Evolutionary conservation across 352 stramenopile species (phyloP).

Genomic region (Globisporangium lucens): DNA sequence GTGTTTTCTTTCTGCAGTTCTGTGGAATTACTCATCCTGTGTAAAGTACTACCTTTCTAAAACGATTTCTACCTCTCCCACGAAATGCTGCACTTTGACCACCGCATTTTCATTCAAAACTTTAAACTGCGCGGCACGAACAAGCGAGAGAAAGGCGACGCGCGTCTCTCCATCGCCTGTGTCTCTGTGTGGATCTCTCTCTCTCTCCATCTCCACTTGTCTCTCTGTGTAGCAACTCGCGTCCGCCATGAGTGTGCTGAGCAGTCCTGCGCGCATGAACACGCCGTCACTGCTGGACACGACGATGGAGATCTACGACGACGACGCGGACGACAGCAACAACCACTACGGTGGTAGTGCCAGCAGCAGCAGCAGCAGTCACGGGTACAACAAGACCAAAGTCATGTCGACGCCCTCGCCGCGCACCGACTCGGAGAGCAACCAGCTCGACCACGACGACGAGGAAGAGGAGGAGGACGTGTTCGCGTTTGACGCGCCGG

Average conservation of each 20-base stretch:
- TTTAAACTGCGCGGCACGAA: neutral
- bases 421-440: conserved; percentile 16
- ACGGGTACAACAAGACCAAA: neutral
- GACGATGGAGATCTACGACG: conserved; percentile 35
- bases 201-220: neutral
- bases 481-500: conserved; percentile 76
- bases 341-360: neutral
- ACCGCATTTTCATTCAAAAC: neutral
- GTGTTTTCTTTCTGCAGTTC: too few species aligned
- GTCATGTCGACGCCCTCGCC: conserved; percentile 11
- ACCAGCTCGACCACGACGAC: conserved; percentile 31
- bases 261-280: conserved; percentile 6
- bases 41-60: too few species aligned
- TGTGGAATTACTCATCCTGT: too few species aligned
- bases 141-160: neutral
- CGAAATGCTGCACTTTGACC: too few species aligned
- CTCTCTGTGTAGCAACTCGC: neutral
- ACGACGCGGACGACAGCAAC: conserved; percentile 3
- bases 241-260: conserved; percentile 1
- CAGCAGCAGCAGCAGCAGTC: neutral
- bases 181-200: neutral
- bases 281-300: conserved; percentile 30
- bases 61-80: neutral
- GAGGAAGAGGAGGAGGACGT: conserved; percentile 53
- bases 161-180: neutral